These are phyloP conservation scores for Apiotrichum veenhuisii DNA, from an alignment of 1,284 basidiomycete genomes.

Conservation along the genomic window DNA sequence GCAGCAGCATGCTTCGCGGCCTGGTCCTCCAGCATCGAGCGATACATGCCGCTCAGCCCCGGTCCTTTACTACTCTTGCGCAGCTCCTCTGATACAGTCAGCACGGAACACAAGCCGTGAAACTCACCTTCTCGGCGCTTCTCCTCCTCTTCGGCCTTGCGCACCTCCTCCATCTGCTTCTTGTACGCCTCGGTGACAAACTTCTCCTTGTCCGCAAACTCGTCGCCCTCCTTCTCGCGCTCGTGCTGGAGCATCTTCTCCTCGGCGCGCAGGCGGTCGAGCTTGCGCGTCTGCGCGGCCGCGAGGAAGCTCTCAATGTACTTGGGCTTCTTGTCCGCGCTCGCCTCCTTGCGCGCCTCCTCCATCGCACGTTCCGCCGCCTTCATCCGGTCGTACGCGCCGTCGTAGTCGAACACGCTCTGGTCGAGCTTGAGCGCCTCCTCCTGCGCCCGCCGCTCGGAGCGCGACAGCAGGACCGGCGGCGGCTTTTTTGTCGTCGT, in stretches of 20 bases:
- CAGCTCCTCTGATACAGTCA: slow-evolving; percentile 56
- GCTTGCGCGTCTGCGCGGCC: slow-evolving; percentile 78
- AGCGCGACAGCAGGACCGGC: slow-evolving; percentile 23
- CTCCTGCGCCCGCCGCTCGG: slow-evolving; percentile 51
- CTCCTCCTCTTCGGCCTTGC: slow-evolving; percentile 87
- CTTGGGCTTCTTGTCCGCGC: slow-evolving; percentile 82
- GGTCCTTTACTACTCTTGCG: slow-evolving; percentile 55
- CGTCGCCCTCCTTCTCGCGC: slow-evolving; percentile 86
- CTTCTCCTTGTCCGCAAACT: slow-evolving; percentile 89
- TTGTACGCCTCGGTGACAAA: slow-evolving; percentile 98
- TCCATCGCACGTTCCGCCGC: slow-evolving; percentile 68
- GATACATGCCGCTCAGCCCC: slow-evolving; percentile 84
- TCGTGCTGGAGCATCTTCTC: slow-evolving; percentile 97
- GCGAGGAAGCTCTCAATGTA: slow-evolving; percentile 79
- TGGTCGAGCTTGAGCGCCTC: slow-evolving; percentile 74
- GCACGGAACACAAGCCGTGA: background rate
- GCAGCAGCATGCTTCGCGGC: slow-evolving; percentile 78
- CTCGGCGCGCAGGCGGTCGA: slow-evolving; percentile 91
- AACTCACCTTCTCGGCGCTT: slow-evolving; percentile 72
- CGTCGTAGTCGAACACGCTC: slow-evolving; percentile 92
- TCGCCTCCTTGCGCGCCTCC: slow-evolving; percentile 65
- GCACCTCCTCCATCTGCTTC: slow-evolving; percentile 89
- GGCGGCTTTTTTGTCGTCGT: slow-evolving; percentile 1
- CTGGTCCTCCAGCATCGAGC: slow-evolving; percentile 72
- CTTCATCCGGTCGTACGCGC: slow-evolving; percentile 95